These are phyloP conservation scores for Tagetes patula DNA, from an alignment of 129 eudicot species.

Conservation along the genomic window DNA sequence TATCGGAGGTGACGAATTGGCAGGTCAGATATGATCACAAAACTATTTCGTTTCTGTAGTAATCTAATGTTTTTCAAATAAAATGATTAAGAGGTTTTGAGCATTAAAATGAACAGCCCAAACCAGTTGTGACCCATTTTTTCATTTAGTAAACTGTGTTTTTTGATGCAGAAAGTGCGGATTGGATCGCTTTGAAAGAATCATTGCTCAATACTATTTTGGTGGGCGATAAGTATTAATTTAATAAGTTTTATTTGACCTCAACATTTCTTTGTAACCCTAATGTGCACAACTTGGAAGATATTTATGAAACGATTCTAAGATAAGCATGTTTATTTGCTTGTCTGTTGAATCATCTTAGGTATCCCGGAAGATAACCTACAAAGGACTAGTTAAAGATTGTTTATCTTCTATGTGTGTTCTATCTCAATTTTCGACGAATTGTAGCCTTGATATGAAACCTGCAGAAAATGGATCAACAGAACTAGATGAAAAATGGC, in stretches of 20 bases:
- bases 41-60: not conserved
- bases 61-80: not conserved
- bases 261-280: not conserved
- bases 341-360: constrained; percentile 30
- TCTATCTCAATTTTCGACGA: constrained; percentile 32
- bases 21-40: not conserved
- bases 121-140: constrained; percentile 1
- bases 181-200: constrained; percentile 75
- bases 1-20: not conserved
- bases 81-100: not conserved
- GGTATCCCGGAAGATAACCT: constrained; percentile 74
- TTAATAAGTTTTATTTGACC: not conserved
- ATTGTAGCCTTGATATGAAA: constrained; percentile 32
- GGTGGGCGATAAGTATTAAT: constrained; percentile 38
- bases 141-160: not conserved
- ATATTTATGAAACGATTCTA: constrained; percentile 4
- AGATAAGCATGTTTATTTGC: not conserved
- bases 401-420: constrained; percentile 53
- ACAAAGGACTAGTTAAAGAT: constrained; percentile 63
- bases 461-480: constrained; percentile 25
- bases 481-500: constrained; percentile 25
- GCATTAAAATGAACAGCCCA: not conserved
- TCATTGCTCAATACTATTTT: constrained; percentile 73
- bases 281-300: constrained; percentile 7
- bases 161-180: constrained; percentile 55